A percentile compares a stretch with the other conserved stretches of the same genome.
Conservation (phyloP, 2,329 filamentous ascomycete species). For the Zasmidium citrigriseum region DNA sequence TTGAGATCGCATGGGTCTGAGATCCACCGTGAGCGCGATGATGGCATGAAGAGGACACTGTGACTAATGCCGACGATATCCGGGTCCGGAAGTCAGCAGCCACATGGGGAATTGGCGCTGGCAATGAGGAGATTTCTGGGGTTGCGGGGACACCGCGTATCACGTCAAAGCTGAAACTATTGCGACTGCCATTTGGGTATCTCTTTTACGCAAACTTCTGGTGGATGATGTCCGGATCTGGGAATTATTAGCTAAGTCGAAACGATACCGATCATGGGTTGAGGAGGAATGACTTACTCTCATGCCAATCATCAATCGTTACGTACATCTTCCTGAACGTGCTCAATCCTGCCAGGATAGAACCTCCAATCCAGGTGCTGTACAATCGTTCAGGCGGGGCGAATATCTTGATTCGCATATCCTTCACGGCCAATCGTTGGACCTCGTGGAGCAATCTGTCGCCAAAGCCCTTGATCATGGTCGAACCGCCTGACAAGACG, state of each 20-base stretch:
- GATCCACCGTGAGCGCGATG: not conserved
- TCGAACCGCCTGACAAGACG: slow-evolving; percentile 93
- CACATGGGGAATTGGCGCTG: not conserved
- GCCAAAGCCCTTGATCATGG: slow-evolving; percentile 93
- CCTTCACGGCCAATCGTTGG: slow-evolving; percentile 90
- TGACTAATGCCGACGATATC: not conserved
- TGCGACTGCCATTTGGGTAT: slow-evolving; percentile 15
- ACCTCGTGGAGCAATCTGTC: slow-evolving; percentile 90
- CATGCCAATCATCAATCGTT: slow-evolving; percentile 98
- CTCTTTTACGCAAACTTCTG: slow-evolving; percentile 80
- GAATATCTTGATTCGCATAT: slow-evolving; percentile 99
- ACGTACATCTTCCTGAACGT: slow-evolving; percentile 99
- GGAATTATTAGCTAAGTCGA: slow-evolving; percentile 16
- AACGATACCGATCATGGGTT: slow-evolving; percentile 9
- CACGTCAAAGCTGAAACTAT: slow-evolving; percentile 6
- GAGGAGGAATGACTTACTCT: slow-evolving; percentile 54
- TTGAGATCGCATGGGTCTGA: not conserved
- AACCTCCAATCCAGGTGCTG: slow-evolving; percentile 98
- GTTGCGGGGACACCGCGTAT: not conserved
- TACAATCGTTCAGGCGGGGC: slow-evolving; percentile 97
- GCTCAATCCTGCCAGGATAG: slow-evolving; percentile 92
- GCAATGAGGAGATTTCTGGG: not conserved
- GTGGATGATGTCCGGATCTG: slow-evolving; percentile 91
- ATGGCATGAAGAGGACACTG: not conserved
- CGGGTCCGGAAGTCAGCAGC: not conserved